These are phyloP conservation scores for Mucor velutinosus DNA, from an alignment of 371 early-diverging fungal species.

Conservation along the genomic window DNA sequence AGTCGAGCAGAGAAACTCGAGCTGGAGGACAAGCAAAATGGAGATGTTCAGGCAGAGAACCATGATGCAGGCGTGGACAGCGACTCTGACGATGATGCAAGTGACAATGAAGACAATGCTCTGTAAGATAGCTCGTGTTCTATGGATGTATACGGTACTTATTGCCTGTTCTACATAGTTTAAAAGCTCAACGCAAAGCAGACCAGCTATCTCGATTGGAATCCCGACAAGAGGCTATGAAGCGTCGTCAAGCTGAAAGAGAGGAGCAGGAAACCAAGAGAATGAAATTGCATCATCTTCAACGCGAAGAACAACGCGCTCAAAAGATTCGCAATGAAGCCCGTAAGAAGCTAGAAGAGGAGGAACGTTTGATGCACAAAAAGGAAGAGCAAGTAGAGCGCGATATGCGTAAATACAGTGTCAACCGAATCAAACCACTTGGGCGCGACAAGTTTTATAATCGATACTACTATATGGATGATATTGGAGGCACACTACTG, in stretches of 20 bases:
- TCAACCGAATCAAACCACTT: constrained; percentile 72
- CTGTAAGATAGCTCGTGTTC: constrained; percentile 1
- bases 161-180: background rate
- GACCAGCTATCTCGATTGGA: constrained; percentile 41
- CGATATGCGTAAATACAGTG: constrained; percentile 62
- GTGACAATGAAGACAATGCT: constrained; percentile 26
- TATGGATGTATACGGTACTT: background rate
- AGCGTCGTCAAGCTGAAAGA: constrained; percentile 53
- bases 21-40: constrained; percentile 33
- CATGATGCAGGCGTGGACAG: constrained; percentile 4
- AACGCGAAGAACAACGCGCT: constrained; percentile 52
- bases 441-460: constrained; percentile 85
- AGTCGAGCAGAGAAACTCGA: constrained; percentile 41
- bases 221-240: constrained; percentile 58
- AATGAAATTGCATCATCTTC: constrained; percentile 44
- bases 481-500: constrained; percentile 60
- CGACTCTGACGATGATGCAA: constrained; percentile 29
- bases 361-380: constrained; percentile 47
- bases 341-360: constrained; percentile 53
- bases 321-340: constrained; percentile 44
- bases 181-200: constrained; percentile 33
- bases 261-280: constrained; percentile 54
- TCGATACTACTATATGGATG: constrained; percentile 87
- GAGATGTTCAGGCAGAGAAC: constrained; percentile 18
- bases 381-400: constrained; percentile 68